A percentile compares a stretch with the other conserved stretches of the same genome.
Conservation (phyloP, 345 rosid genomes). For the Hibiscus syriacus region DNA sequence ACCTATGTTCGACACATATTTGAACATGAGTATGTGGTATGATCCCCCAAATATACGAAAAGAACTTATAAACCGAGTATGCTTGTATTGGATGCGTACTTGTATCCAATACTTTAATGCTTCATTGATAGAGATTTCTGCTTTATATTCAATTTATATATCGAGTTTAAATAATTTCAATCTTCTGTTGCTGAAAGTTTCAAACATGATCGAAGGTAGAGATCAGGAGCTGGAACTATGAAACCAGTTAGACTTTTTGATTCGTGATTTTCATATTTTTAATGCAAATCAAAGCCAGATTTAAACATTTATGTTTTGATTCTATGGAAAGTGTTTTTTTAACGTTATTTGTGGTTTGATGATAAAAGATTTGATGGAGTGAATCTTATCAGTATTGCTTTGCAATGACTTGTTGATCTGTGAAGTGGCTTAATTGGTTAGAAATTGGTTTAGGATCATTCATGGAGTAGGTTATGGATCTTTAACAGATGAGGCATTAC, state of each 20-base stretch:
- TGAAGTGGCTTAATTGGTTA: background rate
- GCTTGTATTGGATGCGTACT: background rate
- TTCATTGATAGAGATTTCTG: background rate
- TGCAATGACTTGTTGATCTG: background rate
- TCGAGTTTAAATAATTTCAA: background rate
- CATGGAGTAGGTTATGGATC: background rate
- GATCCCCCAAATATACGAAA: background rate
- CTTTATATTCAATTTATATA: background rate
- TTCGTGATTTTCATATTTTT: background rate
- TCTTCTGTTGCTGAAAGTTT: background rate
- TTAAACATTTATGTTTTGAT: background rate
- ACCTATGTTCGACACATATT: background rate
- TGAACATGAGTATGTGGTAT: background rate
- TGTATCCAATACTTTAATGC: too few relatives aligned
- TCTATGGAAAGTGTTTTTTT: background rate
- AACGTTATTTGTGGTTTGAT: too few relatives aligned
- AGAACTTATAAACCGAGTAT: too few relatives aligned
- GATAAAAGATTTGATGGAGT: background rate
- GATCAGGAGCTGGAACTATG: background rate
- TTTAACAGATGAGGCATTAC: too few relatives aligned
- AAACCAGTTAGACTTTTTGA: background rate
- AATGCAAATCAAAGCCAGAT: background rate
- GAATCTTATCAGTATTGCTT: too few relatives aligned
- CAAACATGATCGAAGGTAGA: too few relatives aligned
- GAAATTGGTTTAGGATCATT: background rate